Conservation (phyloP, 345 rosid genomes). For the Lenwebbia sp. region DNA sequence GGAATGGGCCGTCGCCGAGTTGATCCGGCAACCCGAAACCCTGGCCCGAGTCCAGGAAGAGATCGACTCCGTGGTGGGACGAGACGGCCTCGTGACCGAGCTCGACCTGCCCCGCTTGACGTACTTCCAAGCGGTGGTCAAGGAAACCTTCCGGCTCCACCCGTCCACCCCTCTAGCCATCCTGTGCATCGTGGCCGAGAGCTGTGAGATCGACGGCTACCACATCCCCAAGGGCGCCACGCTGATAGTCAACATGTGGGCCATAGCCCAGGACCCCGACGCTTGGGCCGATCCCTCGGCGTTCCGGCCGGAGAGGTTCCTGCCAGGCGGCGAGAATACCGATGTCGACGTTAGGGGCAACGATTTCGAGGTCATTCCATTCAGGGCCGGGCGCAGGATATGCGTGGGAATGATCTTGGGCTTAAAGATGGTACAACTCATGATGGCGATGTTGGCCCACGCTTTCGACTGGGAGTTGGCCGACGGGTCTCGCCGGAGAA, state of each 20-base stretch:
- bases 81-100: slow-evolving; percentile 31
- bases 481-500: slow-evolving; percentile 33
- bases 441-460: slow-evolving; percentile 49
- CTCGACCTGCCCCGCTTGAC: slow-evolving; percentile 40
- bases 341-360: slow-evolving; percentile 51
- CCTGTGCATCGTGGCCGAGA: slow-evolving; percentile 45
- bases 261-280: slow-evolving; percentile 72
- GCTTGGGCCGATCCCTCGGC: slow-evolving; percentile 52
- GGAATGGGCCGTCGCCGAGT: slow-evolving; percentile 85
- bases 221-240: slow-evolving; percentile 61
- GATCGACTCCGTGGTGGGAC: slow-evolving; percentile 55
- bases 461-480: slow-evolving; percentile 72
- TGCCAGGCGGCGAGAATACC: slow-evolving; percentile 51
- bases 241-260: slow-evolving; percentile 61
- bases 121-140: slow-evolving; percentile 70
- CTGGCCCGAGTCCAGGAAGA: slow-evolving; percentile 38
- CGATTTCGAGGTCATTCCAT: slow-evolving; percentile 65
- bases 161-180: slow-evolving; percentile 75
- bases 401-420: slow-evolving; percentile 75
- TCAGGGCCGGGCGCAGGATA: slow-evolving; percentile 77
- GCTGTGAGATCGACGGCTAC: slow-evolving; percentile 64
- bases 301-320: slow-evolving; percentile 62
- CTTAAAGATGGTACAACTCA: slow-evolving; percentile 46
- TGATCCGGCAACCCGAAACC: slow-evolving; percentile 55
- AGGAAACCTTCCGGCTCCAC: slow-evolving; percentile 75